Evolutionary conservation across 1,284 basidiomycete species (phyloP).

Genomic region (Cerioporus squamosus): DNA sequence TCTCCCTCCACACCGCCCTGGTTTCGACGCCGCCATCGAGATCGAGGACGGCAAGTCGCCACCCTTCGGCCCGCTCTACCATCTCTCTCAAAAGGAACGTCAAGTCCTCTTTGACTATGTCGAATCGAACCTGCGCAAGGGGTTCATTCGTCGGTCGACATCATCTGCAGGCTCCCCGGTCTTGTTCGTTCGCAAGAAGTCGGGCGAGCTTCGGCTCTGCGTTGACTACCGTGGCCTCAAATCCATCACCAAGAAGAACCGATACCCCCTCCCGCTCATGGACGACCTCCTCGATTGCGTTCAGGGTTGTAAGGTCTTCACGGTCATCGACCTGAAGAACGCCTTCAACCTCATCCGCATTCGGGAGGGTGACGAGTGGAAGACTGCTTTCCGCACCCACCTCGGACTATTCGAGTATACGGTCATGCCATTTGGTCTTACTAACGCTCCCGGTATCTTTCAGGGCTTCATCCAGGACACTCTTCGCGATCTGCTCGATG

Average conservation of each 20-base stretch:
- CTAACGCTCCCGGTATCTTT: slow-evolving; percentile 12
- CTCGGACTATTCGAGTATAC: slow-evolving; percentile 20
- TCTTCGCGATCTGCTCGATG: slow-evolving; percentile 44
- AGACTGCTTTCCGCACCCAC: slow-evolving; percentile 22
- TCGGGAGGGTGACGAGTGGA: slow-evolving; percentile 17
- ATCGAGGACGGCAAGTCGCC: slow-evolving; percentile 18
- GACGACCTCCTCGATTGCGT: slow-evolving; percentile 16
- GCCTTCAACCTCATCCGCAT: slow-evolving; percentile 15
- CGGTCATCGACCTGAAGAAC: slow-evolving; percentile 16
- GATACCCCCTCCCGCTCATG: slow-evolving; percentile 18
- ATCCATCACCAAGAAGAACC: slow-evolving; percentile 19
- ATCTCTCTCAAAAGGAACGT: slow-evolving; percentile 27
- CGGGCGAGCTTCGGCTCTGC: slow-evolving; percentile 40
- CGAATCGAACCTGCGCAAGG: slow-evolving; percentile 39
- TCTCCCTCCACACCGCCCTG: slow-evolving; percentile 14
- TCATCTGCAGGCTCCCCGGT: slow-evolving; percentile 42
- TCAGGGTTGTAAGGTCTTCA: slow-evolving; percentile 18
- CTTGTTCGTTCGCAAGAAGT: slow-evolving; percentile 51
- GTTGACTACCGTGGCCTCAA: slow-evolving; percentile 50
- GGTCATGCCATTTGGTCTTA: slow-evolving; percentile 22
- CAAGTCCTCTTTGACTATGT: slow-evolving; percentile 36
- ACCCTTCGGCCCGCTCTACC: slow-evolving; percentile 25
- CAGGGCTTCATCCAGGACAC: neutral
- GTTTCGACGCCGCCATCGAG: slow-evolving; percentile 17
- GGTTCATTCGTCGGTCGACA: slow-evolving; percentile 40